Conservation (phyloP, 805 yeast genomes). For the Metschnikowia henanensis region DNA sequence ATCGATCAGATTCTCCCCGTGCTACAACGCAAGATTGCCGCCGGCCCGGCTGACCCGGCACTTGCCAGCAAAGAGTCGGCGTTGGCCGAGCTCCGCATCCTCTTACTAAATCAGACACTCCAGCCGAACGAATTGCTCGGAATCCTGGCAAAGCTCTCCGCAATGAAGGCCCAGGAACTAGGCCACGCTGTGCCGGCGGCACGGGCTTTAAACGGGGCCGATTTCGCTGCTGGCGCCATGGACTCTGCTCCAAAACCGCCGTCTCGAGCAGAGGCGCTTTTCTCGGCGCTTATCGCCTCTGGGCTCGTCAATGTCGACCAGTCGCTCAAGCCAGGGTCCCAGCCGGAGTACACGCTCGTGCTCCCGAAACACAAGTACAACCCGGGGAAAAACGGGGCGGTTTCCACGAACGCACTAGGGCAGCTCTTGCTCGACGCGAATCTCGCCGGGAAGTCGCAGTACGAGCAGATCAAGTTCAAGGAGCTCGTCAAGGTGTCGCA, state of each 20-base stretch:
- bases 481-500: slow-evolving; percentile 31
- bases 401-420: slow-evolving; percentile 15
- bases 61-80: slow-evolving; percentile 45
- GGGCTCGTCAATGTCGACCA: slow-evolving; percentile 43
- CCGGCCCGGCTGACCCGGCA: slow-evolving; percentile 37
- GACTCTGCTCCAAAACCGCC: slow-evolving; percentile 19
- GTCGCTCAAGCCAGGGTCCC: slow-evolving; percentile 39
- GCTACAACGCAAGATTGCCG: slow-evolving; percentile 39
- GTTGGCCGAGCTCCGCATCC: slow-evolving; percentile 41
- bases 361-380: slow-evolving; percentile 33
- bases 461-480: slow-evolving; percentile 32
- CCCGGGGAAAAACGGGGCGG: slow-evolving; percentile 10
- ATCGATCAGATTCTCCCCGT: slow-evolving; percentile 41
- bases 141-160: slow-evolving; percentile 37
- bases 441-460: slow-evolving; percentile 22
- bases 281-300: slow-evolving; percentile 32
- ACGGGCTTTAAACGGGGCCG: neutral
- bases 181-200: neutral
- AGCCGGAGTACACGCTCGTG: slow-evolving; percentile 32
- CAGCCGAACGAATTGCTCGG: slow-evolving; percentile 35
- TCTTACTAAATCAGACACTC: slow-evolving; percentile 40
- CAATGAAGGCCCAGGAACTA: slow-evolving; percentile 27
- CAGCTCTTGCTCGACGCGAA: slow-evolving; percentile 17
- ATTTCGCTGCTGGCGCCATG: slow-evolving; percentile 3
- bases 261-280: slow-evolving; percentile 29